Conservation (phyloP, 768 basidiomycete genomes). For the Podaxis sp. region DNA sequence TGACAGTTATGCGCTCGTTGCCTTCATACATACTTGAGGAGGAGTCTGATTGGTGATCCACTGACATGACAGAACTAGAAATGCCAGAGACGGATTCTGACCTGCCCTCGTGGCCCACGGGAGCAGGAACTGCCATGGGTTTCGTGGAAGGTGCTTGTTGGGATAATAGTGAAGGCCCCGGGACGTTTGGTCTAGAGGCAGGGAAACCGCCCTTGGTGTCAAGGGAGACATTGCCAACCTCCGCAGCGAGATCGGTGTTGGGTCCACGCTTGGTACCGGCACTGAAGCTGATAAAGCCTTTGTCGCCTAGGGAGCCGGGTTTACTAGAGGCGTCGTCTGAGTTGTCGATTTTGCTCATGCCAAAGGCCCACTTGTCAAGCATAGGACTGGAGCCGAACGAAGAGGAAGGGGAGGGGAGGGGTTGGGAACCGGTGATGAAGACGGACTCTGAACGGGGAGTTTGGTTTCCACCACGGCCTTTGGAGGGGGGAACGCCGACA, state of each 20-base stretch:
- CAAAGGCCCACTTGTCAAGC: conserved; percentile 87
- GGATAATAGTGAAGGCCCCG: conserved; percentile 72
- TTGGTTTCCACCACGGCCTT: conserved; percentile 94
- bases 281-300: conserved; percentile 4
- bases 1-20: conserved; percentile 80
- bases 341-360: conserved; percentile 86
- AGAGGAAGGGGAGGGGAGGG: conserved; percentile 83
- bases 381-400: conserved; percentile 67
- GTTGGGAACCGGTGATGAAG: conserved; percentile 91
- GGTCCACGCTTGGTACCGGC: conserved; percentile 21
- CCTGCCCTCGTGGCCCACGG: conserved; percentile 8
- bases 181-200: conserved; percentile 22
- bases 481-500: conserved; percentile 90
- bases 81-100: conserved; percentile 19
- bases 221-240: conserved; percentile 40
- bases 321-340: conserved; percentile 30
- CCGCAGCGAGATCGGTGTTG: conserved; percentile 35
- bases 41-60: conserved; percentile 35
- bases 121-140: conserved; percentile 27
- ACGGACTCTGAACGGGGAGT: conserved; percentile 80
- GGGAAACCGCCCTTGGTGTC: conserved; percentile 32
- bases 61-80: conserved; percentile 32
- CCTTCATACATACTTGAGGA: conserved; percentile 7
- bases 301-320: conserved; percentile 12
- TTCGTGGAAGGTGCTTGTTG: conserved; percentile 56